Evolutionary conservation across 208 protist species (phyloP).

Genomic region (Trypanosoma caninum): DNA sequence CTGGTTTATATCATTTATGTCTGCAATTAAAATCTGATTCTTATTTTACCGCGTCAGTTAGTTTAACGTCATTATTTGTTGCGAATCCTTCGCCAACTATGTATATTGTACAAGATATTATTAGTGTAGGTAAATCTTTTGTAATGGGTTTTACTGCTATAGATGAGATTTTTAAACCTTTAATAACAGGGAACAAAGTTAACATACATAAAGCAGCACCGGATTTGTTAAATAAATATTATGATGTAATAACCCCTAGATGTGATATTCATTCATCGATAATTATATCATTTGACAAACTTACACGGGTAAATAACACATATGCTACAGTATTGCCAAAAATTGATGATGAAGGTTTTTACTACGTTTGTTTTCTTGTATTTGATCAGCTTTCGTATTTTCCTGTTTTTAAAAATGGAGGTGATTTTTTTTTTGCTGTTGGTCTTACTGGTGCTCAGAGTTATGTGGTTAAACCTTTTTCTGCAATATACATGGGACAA

Average conservation of each 20-base stretch:
- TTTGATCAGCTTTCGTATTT: slow-evolving; percentile 48
- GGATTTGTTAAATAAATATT: slow-evolving; percentile 5
- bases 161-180: slow-evolving; percentile 62
- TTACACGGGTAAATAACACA: slow-evolving; percentile 43
- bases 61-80: slow-evolving; percentile 40
- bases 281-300: slow-evolving; percentile 56
- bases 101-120: slow-evolving; percentile 62
- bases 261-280: too few relatives aligned
- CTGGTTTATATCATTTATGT: slow-evolving; percentile 70
- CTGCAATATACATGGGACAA: slow-evolving; percentile 73
- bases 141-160: slow-evolving; percentile 55
- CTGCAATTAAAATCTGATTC: slow-evolving; percentile 37
- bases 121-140: slow-evolving; percentile 46
- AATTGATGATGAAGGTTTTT: slow-evolving; percentile 58
- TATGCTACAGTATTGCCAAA: slow-evolving; percentile 51
- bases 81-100: slow-evolving; percentile 57
- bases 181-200: slow-evolving; percentile 30
- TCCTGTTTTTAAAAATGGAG: slow-evolving; percentile 58
- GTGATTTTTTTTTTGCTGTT: slow-evolving; percentile 78
- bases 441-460: slow-evolving; percentile 72
- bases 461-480: slow-evolving; percentile 64
- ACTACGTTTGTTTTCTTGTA: slow-evolving; percentile 82
- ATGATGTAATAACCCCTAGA: too few relatives aligned
- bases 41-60: slow-evolving; percentile 63
- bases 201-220: slow-evolving; percentile 38